phyloP scores from a whole-genome alignment of 2,329 filamentous ascomycete species.

The Trichoderma polysporum region DNA sequence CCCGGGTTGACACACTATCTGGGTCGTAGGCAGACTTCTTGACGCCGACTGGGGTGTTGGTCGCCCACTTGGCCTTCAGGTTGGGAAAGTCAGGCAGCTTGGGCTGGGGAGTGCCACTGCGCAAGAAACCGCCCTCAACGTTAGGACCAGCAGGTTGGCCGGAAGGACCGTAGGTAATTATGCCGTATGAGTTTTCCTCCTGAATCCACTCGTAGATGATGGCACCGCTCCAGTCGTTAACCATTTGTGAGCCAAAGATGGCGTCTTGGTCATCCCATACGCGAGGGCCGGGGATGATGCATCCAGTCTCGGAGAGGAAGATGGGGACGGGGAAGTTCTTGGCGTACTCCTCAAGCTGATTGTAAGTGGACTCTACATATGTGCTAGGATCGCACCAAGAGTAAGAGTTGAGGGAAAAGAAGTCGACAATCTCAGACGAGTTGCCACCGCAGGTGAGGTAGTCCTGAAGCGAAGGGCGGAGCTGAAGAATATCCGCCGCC shows the following conservation, averaged over 20 bases:
- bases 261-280: constrained; percentile 71
- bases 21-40: constrained; percentile 64
- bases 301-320: constrained; percentile 88
- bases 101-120: constrained; percentile 71
- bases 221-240: constrained; percentile 67
- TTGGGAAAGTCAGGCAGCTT: constrained; percentile 76
- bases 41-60: constrained; percentile 67
- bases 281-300: constrained; percentile 64
- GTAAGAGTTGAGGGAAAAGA: constrained; percentile 84
- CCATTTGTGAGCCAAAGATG: constrained; percentile 75
- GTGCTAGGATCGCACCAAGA: constrained; percentile 68
- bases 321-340: constrained; percentile 76
- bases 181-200: constrained; percentile 78
- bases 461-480: constrained; percentile 61
- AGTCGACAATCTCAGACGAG: constrained; percentile 69
- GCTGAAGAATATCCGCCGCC: constrained; percentile 75
- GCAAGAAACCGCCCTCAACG: constrained; percentile 64
- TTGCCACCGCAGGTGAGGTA: constrained; percentile 80
- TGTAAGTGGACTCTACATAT: constrained; percentile 68
- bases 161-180: constrained; percentile 71
- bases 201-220: constrained; percentile 92
- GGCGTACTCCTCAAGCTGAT: constrained; percentile 64
- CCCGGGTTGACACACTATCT: constrained; percentile 58
- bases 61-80: constrained; percentile 73
- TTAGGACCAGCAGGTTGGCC: constrained; percentile 54